Evolutionary conservation across 371 early-diverging fungal genomes (phyloP).

Genomic region (Catenaria anguillulae): DNA sequence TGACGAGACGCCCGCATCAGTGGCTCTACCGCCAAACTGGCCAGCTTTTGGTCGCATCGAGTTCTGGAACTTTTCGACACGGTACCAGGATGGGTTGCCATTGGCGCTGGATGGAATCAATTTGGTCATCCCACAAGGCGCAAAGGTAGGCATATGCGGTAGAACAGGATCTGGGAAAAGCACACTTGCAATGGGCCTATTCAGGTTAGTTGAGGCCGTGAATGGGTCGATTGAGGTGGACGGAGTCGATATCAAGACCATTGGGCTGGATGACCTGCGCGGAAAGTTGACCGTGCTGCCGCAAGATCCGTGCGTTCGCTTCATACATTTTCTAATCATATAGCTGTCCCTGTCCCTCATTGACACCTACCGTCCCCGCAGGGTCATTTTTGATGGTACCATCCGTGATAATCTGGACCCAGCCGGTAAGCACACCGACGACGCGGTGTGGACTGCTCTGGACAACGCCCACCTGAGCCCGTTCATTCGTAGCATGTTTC

Average conservation of each 20-base stretch:
- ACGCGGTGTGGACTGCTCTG: slow-evolving; percentile 65
- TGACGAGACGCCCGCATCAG: slow-evolving; percentile 24
- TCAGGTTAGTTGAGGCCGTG: slow-evolving; percentile 78
- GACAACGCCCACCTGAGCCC: slow-evolving; percentile 53
- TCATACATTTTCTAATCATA: too few species aligned
- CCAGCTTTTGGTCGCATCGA: slow-evolving; percentile 45
- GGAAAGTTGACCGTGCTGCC: slow-evolving; percentile 78
- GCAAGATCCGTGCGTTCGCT: too few species aligned
- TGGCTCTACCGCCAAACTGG: slow-evolving; percentile 21
- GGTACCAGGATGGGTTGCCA: slow-evolving; percentile 52
- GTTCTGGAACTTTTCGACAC: slow-evolving; percentile 44
- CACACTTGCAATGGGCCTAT: slow-evolving; percentile 68
- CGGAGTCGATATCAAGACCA: slow-evolving; percentile 57
- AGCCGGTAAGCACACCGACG: slow-evolving; percentile 49
- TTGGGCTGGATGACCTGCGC: slow-evolving; percentile 63
- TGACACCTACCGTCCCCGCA: too few species aligned
- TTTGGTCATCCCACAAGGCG: slow-evolving; percentile 32
- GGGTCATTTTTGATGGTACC: slow-evolving; percentile 70
- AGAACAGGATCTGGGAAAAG: slow-evolving; percentile 90
- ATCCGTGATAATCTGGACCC: slow-evolving; percentile 65
- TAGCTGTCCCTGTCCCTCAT: too few species aligned
- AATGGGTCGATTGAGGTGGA: slow-evolving; percentile 56
- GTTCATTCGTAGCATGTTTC: slow-evolving; percentile 41
- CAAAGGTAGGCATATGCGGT: slow-evolving; percentile 80
- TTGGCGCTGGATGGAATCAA: slow-evolving; percentile 30